Percentiles rank a stretch among this genome's conserved stretches.
Evolutionary conservation across 306 rosid genomes (phyloP).

Genomic region (Vigna angularis): DNA sequence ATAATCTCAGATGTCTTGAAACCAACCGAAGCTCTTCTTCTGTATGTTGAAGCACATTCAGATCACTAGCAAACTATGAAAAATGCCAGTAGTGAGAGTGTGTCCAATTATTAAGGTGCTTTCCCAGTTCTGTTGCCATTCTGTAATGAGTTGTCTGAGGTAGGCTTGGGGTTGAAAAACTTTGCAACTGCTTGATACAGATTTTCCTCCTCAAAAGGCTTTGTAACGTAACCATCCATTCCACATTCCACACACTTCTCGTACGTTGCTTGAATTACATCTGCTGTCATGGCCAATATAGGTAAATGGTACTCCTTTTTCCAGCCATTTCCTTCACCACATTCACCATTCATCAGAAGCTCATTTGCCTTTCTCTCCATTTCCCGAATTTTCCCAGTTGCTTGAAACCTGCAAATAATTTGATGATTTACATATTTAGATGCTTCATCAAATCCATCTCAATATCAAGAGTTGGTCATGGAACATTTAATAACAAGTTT

Average conservation of each 20-base stretch:
- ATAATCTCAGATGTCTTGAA: constrained; percentile 7
- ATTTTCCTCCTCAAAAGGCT: constrained; percentile 97
- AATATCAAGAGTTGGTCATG: background rate
- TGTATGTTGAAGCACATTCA: constrained; percentile 15
- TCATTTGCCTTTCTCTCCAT: constrained; percentile 77
- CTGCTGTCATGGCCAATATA: constrained; percentile 96
- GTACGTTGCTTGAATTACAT: constrained; percentile 90
- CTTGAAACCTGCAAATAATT: constrained; percentile 75
- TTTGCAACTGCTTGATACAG: constrained; percentile 85
- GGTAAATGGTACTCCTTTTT: constrained; percentile 75
- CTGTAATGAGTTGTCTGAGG: constrained; percentile 42
- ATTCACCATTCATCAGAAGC: constrained; percentile 58
- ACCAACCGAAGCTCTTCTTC: background rate
- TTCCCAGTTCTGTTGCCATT: background rate
- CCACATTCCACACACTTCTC: constrained; percentile 86
- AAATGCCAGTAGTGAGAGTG: constrained; percentile 43
- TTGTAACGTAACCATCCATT: constrained; percentile 97
- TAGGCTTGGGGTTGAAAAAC: constrained; percentile 68
- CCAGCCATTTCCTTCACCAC: constrained; percentile 50
- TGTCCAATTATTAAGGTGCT: background rate
- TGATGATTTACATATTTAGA: too few species aligned
- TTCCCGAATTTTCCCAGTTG: constrained; percentile 71
- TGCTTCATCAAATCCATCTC: background rate
- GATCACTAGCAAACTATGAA: constrained; percentile 42
- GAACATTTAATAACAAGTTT: background rate